phyloP scores from a whole-genome alignment of 2,329 filamentous ascomycete genomes.

The Beauveria rudraprayagi region DNA sequence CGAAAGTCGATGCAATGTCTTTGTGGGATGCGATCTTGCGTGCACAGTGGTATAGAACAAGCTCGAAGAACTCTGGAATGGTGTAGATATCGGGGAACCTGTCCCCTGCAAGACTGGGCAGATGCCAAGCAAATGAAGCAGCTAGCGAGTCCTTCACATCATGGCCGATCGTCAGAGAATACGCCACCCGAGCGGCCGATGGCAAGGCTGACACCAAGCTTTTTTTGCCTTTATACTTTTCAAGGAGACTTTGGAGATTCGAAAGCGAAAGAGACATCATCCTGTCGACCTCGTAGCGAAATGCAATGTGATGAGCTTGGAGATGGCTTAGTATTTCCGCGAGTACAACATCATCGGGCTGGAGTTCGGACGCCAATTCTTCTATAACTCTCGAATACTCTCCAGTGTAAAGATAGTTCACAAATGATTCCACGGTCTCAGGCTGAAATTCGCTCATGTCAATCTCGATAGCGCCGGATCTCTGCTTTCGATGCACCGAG shows the following conservation, averaged over 20 bases:
- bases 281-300: neutral
- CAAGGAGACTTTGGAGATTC: neutral
- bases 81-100: neutral
- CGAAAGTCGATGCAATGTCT: too few relatives aligned
- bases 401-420: neutral
- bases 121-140: neutral
- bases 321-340: neutral
- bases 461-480: neutral
- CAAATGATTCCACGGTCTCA: neutral
- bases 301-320: neutral
- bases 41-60: neutral
- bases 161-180: neutral
- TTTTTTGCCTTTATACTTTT: neutral
- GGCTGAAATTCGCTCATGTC: neutral
- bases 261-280: neutral
- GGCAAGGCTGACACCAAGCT: neutral
- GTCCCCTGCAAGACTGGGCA: neutral
- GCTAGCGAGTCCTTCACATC: neutral
- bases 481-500: neutral
- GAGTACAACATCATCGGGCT: neutral
- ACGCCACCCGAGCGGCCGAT: neutral
- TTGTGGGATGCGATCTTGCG: neutral
- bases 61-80: neutral
- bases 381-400: neutral
- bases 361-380: too few relatives aligned